Evolutionary conservation across 768 basidiomycete genomes (phyloP), one percentile per base, ranked within the genome.

Genomic region (Lepiota brunneoincarnata): DNA sequence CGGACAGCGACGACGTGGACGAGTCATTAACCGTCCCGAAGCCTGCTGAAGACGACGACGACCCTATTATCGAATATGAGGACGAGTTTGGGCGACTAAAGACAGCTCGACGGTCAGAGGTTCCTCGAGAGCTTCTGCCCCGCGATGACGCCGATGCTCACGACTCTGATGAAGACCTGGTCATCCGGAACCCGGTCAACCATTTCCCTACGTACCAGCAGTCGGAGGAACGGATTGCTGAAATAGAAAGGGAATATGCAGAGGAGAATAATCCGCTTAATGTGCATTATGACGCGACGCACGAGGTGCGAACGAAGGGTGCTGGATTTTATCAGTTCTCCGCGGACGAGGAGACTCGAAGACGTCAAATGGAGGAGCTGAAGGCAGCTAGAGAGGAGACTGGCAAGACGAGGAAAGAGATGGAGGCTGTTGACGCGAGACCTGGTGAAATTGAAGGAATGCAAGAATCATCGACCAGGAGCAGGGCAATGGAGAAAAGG

Each of bases 281-380:
- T 10, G 69, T 77, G 2, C 93, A 97, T 67, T 99, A 92, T 65
- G 91, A 98, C 65, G 81, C 91, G 0, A 77, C 81, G 0, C 73
- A 70, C 47, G 96, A 99, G 70, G 85, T 89, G 17, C 89, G 97
- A 14, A 83, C 89, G 11, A 88, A 87, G 67, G 97, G 91, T 40
- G 95, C 96, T 1, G 94, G 83, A 1, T 92, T 89, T 70, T 97
- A 96, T 68, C 89, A 91, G 65, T 95, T 98, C 69, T 91, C 92
- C 11, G 79, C 67, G 2, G 93, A 97, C 61, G 91, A 93, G 63
- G 89, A 90, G 59, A 82, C 80, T 24, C 77, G 97, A 39, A 73
- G 72, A 58, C 72, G 75, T 46, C 87, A 98, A 67, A 91, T 95
- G 92, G 91, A 91, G 53, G 89, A 89, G 51, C 72, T 98, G 11